A percentile compares a stretch with the other conserved stretches of the same genome.
Conservation (phyloP, 2,329 filamentous ascomycete species). For the Fusarium humuli region DNA sequence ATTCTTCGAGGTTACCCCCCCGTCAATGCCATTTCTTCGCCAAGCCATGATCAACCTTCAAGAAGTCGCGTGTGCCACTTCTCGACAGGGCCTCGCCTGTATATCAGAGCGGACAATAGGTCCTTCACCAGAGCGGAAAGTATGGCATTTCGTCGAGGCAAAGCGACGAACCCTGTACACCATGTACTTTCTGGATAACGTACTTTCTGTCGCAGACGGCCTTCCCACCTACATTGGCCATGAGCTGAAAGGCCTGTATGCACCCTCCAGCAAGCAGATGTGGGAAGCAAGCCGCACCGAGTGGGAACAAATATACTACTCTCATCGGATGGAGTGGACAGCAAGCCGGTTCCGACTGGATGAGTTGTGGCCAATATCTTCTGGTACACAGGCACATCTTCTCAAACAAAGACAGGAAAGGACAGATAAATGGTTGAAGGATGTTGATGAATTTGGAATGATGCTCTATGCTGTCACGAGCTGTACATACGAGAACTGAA, state of each 20-base stretch:
- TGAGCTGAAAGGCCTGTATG: conserved; percentile 59
- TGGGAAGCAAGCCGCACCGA: conserved; percentile 56
- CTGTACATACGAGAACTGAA: conserved; percentile 54
- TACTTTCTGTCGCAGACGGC: conserved; percentile 57
- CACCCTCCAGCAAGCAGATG: conserved; percentile 55
- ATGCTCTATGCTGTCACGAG: conserved; percentile 63
- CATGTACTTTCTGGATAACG: conserved; percentile 66
- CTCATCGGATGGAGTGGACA: conserved; percentile 36
- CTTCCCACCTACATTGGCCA: conserved; percentile 61
- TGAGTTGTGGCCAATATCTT: conserved; percentile 61
- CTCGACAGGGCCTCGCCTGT: conserved; percentile 58
- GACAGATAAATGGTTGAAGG: conserved; percentile 62
- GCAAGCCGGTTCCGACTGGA: conserved; percentile 55
- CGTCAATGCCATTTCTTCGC: conserved; percentile 47
- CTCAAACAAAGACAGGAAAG: conserved; percentile 48
- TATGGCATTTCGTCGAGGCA: conserved; percentile 64
- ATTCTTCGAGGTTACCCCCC: conserved; percentile 54
- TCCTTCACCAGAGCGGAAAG: conserved; percentile 61
- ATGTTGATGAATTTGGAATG: conserved; percentile 65
- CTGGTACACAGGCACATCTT: accelerated
- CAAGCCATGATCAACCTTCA: conserved; percentile 63
- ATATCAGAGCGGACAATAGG: conserved; percentile 52
- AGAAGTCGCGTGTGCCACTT: conserved; percentile 45
- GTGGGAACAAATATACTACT: conserved; percentile 50
- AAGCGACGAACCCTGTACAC: conserved; percentile 64